Evolutionary conservation across 2,329 filamentous ascomycete genomes (phyloP).

Genomic region (Xylaria hypoxylon): DNA sequence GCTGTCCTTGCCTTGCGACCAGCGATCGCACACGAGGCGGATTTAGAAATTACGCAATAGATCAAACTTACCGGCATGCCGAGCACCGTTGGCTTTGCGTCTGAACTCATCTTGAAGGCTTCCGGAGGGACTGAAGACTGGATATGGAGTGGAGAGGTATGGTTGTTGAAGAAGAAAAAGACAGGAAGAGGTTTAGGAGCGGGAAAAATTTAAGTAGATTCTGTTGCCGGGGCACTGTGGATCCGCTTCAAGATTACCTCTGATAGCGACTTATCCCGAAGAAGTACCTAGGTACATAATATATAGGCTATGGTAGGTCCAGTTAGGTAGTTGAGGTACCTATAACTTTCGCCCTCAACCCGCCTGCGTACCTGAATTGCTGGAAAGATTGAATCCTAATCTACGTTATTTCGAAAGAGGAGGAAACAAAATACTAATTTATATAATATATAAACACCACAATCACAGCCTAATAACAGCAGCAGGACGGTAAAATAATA

Average conservation of each 20-base stretch:
- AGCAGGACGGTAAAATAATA: no score
- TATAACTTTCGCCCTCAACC: no score
- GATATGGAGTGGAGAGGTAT: conserved; percentile 52
- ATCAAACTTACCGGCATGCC: conserved; percentile 69
- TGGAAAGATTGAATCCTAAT: no score
- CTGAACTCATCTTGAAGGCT: conserved; percentile 63
- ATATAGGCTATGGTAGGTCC: no score
- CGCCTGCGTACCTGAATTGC: no score
- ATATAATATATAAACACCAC: no score
- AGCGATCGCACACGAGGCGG: conserved; percentile 36
- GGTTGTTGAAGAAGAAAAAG: conserved; percentile 62
- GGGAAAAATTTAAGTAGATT: no score
- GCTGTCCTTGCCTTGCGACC: conserved; percentile 36
- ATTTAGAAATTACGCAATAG: conserved; percentile 32
- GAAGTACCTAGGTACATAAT: neutral
- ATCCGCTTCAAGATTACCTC: conserved; percentile 14
- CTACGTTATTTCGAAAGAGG: no score
- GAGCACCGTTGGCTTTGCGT: conserved; percentile 69
- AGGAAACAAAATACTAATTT: no score
- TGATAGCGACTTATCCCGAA: conserved; percentile 23
- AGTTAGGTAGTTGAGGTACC: no score
- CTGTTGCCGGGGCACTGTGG: conserved; percentile 16
- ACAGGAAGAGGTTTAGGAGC: neutral
- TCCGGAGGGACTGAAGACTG: conserved; percentile 56
- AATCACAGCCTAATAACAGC: no score